Evolutionary conservation across 2,329 filamentous ascomycete species (phyloP), one percentile per base, ranked within the genome.

Genomic region (Beauveria sp.): DNA sequence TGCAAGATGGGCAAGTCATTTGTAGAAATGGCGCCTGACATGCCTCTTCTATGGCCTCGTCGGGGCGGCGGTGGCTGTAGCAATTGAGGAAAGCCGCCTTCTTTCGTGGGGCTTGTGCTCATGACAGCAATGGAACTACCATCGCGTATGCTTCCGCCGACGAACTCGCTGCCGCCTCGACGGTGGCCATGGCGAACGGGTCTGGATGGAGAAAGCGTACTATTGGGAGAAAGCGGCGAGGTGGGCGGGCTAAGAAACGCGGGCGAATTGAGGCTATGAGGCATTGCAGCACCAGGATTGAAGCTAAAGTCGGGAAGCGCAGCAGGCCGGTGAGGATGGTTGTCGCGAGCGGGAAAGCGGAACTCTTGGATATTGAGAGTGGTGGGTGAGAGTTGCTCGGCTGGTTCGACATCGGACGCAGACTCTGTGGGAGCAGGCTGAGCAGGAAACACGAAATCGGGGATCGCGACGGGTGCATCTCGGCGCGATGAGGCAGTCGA

Each of bases 161-260:
- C 89, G 69, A 96, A 92, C 72, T 96, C 92, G 71, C 92, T 96
- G 31, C 87, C 89, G 60, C 89, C 89, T 69, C 93, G 84, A 68
- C 88, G 83, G 72, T 96, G 93, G 34, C 88, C 87, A 70, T 92
- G 89, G 24, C 87, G 86, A 38, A 77, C 76, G 26, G 82, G 77
- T 64, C 84, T 80, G 22, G 82, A 78, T 20, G 86, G 80, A 7
- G 83, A 81, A n/a, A 86, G 82, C 20, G 77, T 72, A 1, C 77
- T 71, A 43, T 76, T 74, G 2, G 78, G 76, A 4, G 83, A 82
- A 18, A 76, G 74, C 14, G 84, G 82, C n/a, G 83, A 82, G 18
- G 81, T 73, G 0, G 83, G 80, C 16, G 85, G 83, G 57, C 80
- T 83, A 24, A 84, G 70, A n/a, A 81, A 74, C 18, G 76, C 70